Base-by-base conservation (phyloP, 129 eudicot species). In the Centaurea solstitialis region DNA sequence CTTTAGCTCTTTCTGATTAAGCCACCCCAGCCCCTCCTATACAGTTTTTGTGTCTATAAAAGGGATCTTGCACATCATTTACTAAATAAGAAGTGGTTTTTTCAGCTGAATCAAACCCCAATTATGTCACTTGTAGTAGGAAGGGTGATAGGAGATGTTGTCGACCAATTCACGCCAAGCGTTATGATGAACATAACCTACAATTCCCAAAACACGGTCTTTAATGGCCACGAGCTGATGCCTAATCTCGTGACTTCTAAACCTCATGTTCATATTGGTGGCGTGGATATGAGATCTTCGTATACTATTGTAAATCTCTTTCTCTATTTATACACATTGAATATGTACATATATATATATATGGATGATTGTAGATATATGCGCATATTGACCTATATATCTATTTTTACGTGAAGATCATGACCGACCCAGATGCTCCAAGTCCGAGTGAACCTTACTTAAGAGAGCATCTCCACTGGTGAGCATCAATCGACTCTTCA, bases 391-490 rank as follows among this genome's bases (percentile, higher is more conserved):
- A 69, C 70, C 0, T 72, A 10, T 35, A 24, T 50, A 10, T 83
- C 23, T 40, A 7, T 45, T 83, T 70, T 18, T 37, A 45, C 40
- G 72, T 90, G 79, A 59, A 94, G 98, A 83, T 94, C 66, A 80
- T 94, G 97, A 90, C 93, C 0, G 98, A 94, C 84, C 98, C 98
- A 5, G 98, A 94, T 90, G 94, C 90, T 83, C 98, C 98, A 33
- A 78, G 97, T 85, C 98, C 98, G 50, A 94, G 98, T 81, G 97
- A 94, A 85, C 97, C 98, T 65, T 80, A 87, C 82, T 73, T 90
- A 66, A 91, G 88, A 82, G 98, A 94, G 79, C 94, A 94, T 86
- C 89, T 94, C 79, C 97, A 94, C 83, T 94, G 98, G 98, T 92
- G 80, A 82, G 92, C 83, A 59, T 77, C 35, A 68, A 22, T 11